Evolutionary conservation across 352 stramenopile species (phyloP).

Genomic region (Lagenidium giganteum): DNA sequence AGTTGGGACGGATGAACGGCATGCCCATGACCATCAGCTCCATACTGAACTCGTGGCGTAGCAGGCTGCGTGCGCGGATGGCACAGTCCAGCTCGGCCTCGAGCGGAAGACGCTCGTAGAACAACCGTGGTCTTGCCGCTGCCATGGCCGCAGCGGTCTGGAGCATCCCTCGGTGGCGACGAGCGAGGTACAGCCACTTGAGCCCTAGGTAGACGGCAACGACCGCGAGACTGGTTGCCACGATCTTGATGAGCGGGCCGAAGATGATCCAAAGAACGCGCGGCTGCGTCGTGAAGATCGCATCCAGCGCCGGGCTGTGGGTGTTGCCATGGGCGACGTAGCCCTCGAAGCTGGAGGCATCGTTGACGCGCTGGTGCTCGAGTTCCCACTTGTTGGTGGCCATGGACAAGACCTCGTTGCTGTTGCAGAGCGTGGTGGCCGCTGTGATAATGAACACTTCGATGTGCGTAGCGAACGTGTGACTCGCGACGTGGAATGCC

Average conservation of each 20-base stretch:
- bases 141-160: too few relatives aligned
- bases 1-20: constrained; percentile 21
- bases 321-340: constrained; percentile 12
- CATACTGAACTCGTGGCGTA: constrained; percentile 21
- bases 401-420: constrained; percentile 10
- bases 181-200: neutral
- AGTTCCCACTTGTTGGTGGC: constrained; percentile 7
- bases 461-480: constrained; percentile 10
- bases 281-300: constrained; percentile 6
- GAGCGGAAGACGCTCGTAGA: constrained; percentile 17
- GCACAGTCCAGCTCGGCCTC: constrained; percentile 18
- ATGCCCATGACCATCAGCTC: constrained; percentile 18
- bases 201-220: neutral
- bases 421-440: neutral
- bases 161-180: too few relatives aligned
- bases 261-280: constrained; percentile 11
- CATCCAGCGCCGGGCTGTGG: constrained; percentile 6
- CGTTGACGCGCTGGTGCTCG: constrained; percentile 12
- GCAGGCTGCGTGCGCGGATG: constrained; percentile 16
- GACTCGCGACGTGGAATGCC: constrained; percentile 6
- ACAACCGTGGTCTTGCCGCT: too few relatives aligned
- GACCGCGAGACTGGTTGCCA: constrained; percentile 1
- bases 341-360: constrained; percentile 9
- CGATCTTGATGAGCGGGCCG: constrained; percentile 9
- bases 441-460: constrained; percentile 10